phyloP scores from a whole-genome alignment of 2,329 filamentous ascomycete species.

The Fusarium metavorans region DNA sequence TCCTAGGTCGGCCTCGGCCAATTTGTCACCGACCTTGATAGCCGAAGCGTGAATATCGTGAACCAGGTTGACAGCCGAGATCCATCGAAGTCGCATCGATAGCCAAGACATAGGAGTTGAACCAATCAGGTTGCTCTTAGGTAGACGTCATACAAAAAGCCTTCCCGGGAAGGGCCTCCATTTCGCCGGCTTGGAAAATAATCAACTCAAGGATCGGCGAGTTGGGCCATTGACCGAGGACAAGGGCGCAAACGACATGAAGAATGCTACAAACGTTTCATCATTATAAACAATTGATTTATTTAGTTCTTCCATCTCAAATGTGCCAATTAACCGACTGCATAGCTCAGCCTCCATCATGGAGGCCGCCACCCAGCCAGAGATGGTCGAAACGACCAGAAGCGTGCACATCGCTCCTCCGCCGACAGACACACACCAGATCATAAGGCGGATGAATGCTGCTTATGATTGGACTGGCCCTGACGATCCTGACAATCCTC shows the following conservation, averaged over 20 bases:
- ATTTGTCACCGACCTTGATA: background rate
- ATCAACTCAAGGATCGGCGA: background rate
- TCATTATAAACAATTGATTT: rapidly evolving
- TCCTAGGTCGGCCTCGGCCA: background rate
- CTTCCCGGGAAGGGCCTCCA: background rate
- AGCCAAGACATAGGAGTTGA: background rate
- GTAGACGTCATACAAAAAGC: background rate
- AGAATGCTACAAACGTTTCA: background rate
- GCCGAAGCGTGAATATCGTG: background rate
- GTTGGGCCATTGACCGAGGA: background rate
- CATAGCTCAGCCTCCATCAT: background rate
- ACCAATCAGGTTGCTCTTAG: background rate
- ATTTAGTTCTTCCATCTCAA: background rate
- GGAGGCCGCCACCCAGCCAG: background rate
- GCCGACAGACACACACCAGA: background rate
- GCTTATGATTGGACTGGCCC: conserved; percentile 30
- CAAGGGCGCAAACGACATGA: background rate
- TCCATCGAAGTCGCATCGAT: background rate
- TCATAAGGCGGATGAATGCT: conserved; percentile 31
- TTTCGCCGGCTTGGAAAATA: background rate
- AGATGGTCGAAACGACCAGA: background rate
- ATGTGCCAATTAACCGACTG: background rate
- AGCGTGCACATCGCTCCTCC: background rate
- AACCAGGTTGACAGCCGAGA: background rate
- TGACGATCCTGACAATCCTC: conserved; percentile 23